phyloP scores from a whole-genome alignment of 441 rosid species.

The Syzygium malaccense region DNA sequence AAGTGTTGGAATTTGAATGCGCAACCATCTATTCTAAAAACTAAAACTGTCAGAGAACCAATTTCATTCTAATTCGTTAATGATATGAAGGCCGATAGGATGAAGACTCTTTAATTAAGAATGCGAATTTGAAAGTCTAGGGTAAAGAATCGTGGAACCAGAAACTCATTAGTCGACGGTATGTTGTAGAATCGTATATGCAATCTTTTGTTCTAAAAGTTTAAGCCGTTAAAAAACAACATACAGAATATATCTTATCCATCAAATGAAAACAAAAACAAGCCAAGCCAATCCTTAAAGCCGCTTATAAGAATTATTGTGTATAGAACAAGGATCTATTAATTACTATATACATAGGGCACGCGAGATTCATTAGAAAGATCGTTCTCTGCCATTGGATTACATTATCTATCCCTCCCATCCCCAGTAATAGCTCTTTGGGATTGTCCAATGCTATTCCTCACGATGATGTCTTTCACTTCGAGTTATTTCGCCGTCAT shows the following conservation, averaged over 20 bases:
- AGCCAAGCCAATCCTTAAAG: neutral
- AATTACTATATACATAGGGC: neutral
- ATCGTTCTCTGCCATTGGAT: neutral
- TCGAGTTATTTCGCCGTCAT: neutral
- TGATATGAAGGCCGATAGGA: neutral
- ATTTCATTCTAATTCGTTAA: neutral
- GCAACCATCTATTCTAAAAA: neutral
- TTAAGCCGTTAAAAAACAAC: rapidly evolving
- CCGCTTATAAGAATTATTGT: neutral
- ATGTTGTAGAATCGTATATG: neutral
- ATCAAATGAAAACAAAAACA: neutral
- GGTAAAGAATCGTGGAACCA: neutral
- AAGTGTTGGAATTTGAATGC: neutral
- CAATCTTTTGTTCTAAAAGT: neutral
- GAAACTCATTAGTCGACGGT: neutral
- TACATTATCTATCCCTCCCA: neutral
- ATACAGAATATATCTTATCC: neutral
- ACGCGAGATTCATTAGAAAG: neutral
- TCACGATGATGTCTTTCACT: neutral
- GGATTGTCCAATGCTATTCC: neutral
- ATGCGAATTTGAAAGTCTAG: neutral
- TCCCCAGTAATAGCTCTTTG: neutral
- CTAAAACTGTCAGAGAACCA: neutral
- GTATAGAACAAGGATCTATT: neutral
- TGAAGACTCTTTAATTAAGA: neutral